phyloP scores from a whole-genome alignment of 192 early-diverging fungal species.

The Thamnidium elegans region DNA sequence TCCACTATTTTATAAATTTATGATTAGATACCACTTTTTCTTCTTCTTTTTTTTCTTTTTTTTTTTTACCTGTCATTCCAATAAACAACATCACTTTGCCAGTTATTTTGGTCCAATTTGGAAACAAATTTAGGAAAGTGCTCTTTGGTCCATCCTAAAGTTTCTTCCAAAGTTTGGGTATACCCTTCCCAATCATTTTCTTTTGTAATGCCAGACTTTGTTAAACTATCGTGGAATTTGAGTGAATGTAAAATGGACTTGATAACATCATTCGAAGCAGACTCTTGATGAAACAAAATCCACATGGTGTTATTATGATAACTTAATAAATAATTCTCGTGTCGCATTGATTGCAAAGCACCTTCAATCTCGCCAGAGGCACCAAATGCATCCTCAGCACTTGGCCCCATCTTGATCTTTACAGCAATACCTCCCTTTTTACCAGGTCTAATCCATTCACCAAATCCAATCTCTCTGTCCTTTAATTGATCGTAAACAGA shows the following conservation, averaged over 20 bases:
- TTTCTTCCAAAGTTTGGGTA: slow-evolving; percentile 27
- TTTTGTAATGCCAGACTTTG: slow-evolving; percentile 10
- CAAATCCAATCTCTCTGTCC: slow-evolving; percentile 51
- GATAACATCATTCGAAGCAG: slow-evolving; percentile 54
- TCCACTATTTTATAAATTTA: neutral
- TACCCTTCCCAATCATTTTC: slow-evolving; percentile 31
- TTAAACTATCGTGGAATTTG: slow-evolving; percentile 36
- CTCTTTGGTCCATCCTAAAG: slow-evolving; percentile 46
- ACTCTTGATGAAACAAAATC: slow-evolving; percentile 51
- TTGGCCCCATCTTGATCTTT: slow-evolving; percentile 44
- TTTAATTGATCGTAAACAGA: slow-evolving; percentile 40
- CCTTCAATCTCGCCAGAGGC: slow-evolving; percentile 34
- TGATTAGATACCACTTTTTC: neutral
- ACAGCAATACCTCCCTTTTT: slow-evolving; percentile 34
- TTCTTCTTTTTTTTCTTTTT: neutral
- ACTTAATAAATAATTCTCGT: slow-evolving; percentile 61
- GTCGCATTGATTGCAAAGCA: slow-evolving; percentile 44
- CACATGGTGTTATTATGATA: slow-evolving; percentile 40
- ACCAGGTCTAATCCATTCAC: slow-evolving; percentile 53
- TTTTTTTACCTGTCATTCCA: slow-evolving; percentile 46
- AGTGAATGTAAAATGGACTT: slow-evolving; percentile 57
- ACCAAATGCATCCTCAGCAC: slow-evolving; percentile 45
- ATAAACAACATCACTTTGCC: slow-evolving; percentile 60
- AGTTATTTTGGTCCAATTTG: slow-evolving; percentile 49
- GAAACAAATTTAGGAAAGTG: slow-evolving; percentile 49